Conservation (phyloP, 2,329 filamentous ascomycete genomes). For the Mycosphaerella sp. region DNA sequence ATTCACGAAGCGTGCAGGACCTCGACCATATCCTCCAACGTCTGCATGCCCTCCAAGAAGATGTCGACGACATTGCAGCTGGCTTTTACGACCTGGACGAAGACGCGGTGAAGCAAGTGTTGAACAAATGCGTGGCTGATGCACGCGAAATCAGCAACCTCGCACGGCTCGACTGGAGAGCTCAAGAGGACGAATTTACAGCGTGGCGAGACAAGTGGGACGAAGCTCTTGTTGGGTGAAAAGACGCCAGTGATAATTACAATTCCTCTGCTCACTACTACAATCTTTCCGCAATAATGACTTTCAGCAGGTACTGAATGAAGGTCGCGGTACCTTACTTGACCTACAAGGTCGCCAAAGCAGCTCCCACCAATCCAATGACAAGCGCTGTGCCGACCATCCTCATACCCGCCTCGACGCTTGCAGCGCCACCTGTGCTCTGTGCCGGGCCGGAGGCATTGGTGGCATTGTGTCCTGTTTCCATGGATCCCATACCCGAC, state of each 20-base stretch:
- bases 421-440: constrained; percentile 6
- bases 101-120: constrained; percentile 50
- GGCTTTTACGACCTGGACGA: constrained; percentile 66
- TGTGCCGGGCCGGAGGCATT: not conserved
- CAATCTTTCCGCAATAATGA: not conserved
- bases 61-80: constrained; percentile 63
- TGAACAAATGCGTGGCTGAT: constrained; percentile 55
- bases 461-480: not conserved
- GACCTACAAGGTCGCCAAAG: not conserved
- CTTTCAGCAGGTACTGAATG: constrained; percentile 5
- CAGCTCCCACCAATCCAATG: constrained; percentile 1
- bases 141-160: constrained; percentile 53
- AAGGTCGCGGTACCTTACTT: not conserved
- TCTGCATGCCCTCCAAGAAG: constrained; percentile 57
- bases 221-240: constrained; percentile 30
- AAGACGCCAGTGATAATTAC: not conserved
- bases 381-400: constrained; percentile 1
- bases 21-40: constrained; percentile 52
- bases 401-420: not conserved
- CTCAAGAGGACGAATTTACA: constrained; percentile 66
- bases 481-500: not conserved
- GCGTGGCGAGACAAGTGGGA: constrained; percentile 61
- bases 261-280: not conserved
- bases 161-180: constrained; percentile 56
- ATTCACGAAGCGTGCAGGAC: constrained; percentile 25